phyloP scores from a whole-genome alignment of 768 basidiomycete genomes.

The Saitozyma sp. region DNA sequence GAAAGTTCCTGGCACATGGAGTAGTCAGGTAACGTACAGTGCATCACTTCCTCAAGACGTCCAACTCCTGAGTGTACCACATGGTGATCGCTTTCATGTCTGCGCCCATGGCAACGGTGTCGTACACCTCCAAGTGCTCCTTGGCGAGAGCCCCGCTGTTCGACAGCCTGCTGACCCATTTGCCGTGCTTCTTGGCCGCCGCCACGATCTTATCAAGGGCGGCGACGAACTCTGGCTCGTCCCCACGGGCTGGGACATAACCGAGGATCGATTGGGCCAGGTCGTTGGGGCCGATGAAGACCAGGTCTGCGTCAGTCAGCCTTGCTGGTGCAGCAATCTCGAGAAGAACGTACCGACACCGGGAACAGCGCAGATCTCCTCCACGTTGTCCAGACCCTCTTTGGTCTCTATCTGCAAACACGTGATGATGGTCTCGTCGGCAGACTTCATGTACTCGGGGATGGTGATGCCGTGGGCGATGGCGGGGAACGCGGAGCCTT shows the following conservation, averaged over 20 bases:
- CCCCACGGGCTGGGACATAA: slow-evolving; percentile 34
- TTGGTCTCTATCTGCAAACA: slow-evolving; percentile 70
- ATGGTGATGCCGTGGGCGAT: slow-evolving; percentile 38
- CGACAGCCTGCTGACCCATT: slow-evolving; percentile 33
- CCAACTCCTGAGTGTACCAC: slow-evolving; percentile 15
- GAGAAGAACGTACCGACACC: slow-evolving; percentile 56
- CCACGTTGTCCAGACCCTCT: slow-evolving; percentile 63
- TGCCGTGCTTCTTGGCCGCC: slow-evolving; percentile 35
- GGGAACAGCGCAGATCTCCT: slow-evolving; percentile 63
- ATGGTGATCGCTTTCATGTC: slow-evolving; percentile 25
- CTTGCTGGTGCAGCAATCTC: not conserved
- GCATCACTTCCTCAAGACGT: too few species aligned
- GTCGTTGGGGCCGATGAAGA: slow-evolving; percentile 50
- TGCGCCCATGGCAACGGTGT: slow-evolving; percentile 24
- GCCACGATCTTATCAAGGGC: slow-evolving; percentile 38
- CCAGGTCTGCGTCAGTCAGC: slow-evolving; percentile 18
- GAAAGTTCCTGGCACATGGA: too few species aligned
- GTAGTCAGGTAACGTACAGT: too few species aligned
- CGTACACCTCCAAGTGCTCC: slow-evolving; percentile 23
- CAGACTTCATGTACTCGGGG: slow-evolving; percentile 52
- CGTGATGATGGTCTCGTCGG: slow-evolving; percentile 62
- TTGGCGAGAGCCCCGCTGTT: slow-evolving; percentile 32
- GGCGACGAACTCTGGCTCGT: slow-evolving; percentile 36
- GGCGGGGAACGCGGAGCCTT: slow-evolving; percentile 39
- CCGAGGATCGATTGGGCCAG: slow-evolving; percentile 43